A percentile compares a stretch with the other conserved stretches of the same genome.
phyloP scores from a whole-genome alignment of 2,329 filamentous ascomycete genomes.

The Colletotrichum tanaceti region DNA sequence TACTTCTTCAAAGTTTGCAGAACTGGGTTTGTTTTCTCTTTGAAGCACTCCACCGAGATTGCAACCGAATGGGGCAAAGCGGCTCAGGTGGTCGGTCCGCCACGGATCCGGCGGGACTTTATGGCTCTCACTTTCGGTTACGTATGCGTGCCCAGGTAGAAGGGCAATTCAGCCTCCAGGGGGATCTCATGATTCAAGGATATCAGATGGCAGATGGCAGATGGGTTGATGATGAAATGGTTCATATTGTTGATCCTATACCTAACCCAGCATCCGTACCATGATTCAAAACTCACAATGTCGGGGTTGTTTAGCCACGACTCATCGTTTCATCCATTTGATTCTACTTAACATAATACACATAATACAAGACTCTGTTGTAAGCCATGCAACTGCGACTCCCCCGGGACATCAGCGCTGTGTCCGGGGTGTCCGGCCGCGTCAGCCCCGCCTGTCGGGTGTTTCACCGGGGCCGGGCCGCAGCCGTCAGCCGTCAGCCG shows the following conservation, averaged over 20 bases:
- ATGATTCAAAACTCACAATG: neutral
- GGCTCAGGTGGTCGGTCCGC: slow-evolving; percentile 33
- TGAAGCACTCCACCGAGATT: slow-evolving; percentile 32
- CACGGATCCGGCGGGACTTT: slow-evolving; percentile 26
- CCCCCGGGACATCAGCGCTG: too few species aligned
- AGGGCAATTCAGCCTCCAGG: too few species aligned
- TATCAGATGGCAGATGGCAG: too few species aligned
- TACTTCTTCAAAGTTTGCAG: neutral
- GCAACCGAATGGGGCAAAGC: slow-evolving; percentile 28
- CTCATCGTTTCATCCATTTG: neutral
- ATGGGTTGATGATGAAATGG: neutral
- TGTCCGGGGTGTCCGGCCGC: neutral
- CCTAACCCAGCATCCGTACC: neutral
- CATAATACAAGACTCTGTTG: neutral
- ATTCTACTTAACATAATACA: neutral
- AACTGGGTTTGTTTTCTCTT: slow-evolving; percentile 11
- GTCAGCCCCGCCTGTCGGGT: neutral
- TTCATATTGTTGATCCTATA: neutral
- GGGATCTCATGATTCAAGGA: neutral
- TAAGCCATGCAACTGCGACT: neutral
- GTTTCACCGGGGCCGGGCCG: slow-evolving; percentile 8
- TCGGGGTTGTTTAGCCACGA: too few species aligned
- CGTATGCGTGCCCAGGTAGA: slow-evolving; percentile 13
- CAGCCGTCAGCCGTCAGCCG: neutral
- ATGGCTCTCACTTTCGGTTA: slow-evolving; percentile 31